phyloP scores from a whole-genome alignment of 208 protist genomes.

The Crithidia expoeki region DNA sequence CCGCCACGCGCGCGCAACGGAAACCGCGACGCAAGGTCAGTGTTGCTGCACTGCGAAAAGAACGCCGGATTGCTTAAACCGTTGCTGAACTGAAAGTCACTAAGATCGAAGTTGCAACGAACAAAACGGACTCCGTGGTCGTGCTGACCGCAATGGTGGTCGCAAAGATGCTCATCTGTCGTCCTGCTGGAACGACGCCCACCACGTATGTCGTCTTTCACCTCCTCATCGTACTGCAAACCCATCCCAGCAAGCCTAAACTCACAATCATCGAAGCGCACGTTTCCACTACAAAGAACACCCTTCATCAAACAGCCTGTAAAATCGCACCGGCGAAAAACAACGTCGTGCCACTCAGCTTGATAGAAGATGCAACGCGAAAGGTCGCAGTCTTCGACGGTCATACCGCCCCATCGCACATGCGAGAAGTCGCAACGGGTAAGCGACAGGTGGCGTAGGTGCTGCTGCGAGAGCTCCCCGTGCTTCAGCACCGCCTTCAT shows the following conservation, averaged over 20 bases:
- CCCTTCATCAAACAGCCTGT: conserved; percentile 51
- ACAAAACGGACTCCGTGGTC: conserved; percentile 40
- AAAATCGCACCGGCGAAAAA: conserved; percentile 73
- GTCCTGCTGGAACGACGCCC: neutral
- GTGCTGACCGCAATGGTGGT: neutral
- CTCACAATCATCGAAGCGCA: conserved; percentile 58
- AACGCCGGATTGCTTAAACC: conserved; percentile 23
- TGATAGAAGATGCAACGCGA: conserved; percentile 64
- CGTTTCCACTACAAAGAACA: conserved; percentile 26
- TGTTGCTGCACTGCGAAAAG: conserved; percentile 65
- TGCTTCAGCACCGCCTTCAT: conserved; percentile 64
- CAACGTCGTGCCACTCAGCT: conserved; percentile 30
- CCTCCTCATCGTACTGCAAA: conserved; percentile 17
- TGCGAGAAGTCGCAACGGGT: conserved; percentile 62
- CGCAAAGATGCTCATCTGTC: neutral
- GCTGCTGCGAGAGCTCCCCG: conserved; percentile 30
- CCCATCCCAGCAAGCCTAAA: conserved; percentile 62
- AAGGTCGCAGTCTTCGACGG: conserved; percentile 54
- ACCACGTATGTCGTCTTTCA: neutral
- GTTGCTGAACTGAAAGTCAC: conserved; percentile 59
- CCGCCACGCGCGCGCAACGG: conserved; percentile 38
- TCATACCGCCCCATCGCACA: conserved; percentile 45
- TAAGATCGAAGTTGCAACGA: conserved; percentile 71
- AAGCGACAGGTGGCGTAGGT: conserved; percentile 46
- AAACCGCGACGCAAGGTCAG: conserved; percentile 47